These are phyloP conservation scores for Termitomyces heimii DNA, from an alignment of 768 basidiomycete genomes.

Conservation along the genomic window DNA sequence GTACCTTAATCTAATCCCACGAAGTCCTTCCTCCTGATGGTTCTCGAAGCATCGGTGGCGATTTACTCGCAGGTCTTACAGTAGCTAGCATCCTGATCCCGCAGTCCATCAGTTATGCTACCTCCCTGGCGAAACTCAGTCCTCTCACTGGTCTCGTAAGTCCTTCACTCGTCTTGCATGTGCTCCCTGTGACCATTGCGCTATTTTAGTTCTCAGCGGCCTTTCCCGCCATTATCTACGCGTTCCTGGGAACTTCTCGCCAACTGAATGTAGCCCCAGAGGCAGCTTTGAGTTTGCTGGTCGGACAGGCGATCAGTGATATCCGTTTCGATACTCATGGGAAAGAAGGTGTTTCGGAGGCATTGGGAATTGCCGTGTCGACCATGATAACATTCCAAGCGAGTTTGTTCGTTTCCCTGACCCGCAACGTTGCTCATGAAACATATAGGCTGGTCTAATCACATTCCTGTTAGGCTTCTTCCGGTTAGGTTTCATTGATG, in stretches of 20 bases:
- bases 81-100: slow-evolving; percentile 83
- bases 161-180: slow-evolving; percentile 1
- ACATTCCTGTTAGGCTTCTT: slow-evolving; percentile 84
- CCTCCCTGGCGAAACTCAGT: slow-evolving; percentile 78
- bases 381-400: slow-evolving; percentile 86
- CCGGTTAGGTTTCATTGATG: slow-evolving; percentile 88
- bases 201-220: slow-evolving; percentile 67
- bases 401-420: slow-evolving; percentile 9
- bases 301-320: slow-evolving; percentile 82
- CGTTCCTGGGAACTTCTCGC: slow-evolving; percentile 79
- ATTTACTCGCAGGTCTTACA: slow-evolving; percentile 81
- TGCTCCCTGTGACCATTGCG: neutral
- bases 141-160: slow-evolving; percentile 82
- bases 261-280: slow-evolving; percentile 86
- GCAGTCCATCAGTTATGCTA: slow-evolving; percentile 88
- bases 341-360: slow-evolving; percentile 35
- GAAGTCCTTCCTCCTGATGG: neutral
- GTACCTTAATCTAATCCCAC: slow-evolving; percentile 15
- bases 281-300: slow-evolving; percentile 78
- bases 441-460: slow-evolving; percentile 68
- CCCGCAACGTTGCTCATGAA: neutral
- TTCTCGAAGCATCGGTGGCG: slow-evolving; percentile 33
- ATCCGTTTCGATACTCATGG: slow-evolving; percentile 46
- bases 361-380: slow-evolving; percentile 59
- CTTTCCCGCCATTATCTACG: slow-evolving; percentile 85